These are phyloP conservation scores for Trichoderma atrobrunneum DNA, from an alignment of 2,329 filamentous ascomycete genomes.

Conservation along the genomic window DNA sequence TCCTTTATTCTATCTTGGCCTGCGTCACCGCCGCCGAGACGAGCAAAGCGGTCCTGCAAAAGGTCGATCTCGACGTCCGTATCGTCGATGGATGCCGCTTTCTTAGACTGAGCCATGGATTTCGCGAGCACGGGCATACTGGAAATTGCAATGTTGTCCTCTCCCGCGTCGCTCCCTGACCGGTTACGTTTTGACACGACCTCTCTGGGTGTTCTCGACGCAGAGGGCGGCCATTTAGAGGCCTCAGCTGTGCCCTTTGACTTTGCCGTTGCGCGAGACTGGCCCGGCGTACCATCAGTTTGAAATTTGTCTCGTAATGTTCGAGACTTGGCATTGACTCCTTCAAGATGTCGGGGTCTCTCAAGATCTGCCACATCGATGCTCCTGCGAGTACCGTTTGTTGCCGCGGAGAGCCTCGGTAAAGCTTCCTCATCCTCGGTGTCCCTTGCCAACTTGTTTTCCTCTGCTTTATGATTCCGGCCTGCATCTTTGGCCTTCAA, in stretches of 20 bases:
- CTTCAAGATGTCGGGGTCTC: constrained; percentile 21
- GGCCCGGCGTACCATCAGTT: constrained; percentile 28
- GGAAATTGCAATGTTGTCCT: constrained; percentile 27
- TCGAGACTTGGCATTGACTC: constrained; percentile 23
- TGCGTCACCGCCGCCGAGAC: constrained; percentile 41
- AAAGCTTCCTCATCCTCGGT: neutral
- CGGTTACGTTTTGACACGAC: constrained; percentile 32
- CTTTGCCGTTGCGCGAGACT: constrained; percentile 21
- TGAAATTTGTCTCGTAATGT: constrained; percentile 37
- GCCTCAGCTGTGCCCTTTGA: constrained; percentile 21
- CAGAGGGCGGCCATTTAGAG: constrained; percentile 42
- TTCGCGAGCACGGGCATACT: constrained; percentile 30
- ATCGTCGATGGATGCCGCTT: constrained; percentile 22
- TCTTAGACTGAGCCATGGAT: constrained; percentile 24
- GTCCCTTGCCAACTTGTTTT: constrained; percentile 20
- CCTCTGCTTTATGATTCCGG: constrained; percentile 30
- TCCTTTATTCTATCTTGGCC: constrained; percentile 17
- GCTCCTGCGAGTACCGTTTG: constrained; percentile 25
- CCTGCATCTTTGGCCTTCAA: constrained; percentile 37
- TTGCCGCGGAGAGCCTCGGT: neutral
- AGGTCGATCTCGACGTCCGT: constrained; percentile 43
- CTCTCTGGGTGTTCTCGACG: constrained; percentile 41
- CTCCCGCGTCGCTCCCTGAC: constrained; percentile 28
- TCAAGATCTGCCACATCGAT: constrained; percentile 29
- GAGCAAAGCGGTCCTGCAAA: constrained; percentile 44